Conservation (phyloP, 139 green algal genomes). For the Yamagishiella unicocca region DNA sequence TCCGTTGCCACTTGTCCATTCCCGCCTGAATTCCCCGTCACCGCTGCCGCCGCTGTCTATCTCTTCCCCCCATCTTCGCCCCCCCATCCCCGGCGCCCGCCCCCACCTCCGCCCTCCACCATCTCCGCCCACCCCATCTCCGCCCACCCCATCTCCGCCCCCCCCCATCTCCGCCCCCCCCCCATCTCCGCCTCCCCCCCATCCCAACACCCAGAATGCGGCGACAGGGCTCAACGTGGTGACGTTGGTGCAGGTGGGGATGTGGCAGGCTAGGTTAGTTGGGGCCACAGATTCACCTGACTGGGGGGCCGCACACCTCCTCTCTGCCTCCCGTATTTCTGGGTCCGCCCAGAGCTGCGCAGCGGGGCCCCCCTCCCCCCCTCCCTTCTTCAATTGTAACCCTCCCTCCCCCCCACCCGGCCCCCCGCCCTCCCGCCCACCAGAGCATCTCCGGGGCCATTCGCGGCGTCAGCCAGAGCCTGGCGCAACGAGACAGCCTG, state of each 20-base stretch:
- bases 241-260: conserved; percentile 16
- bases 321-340: not conserved
- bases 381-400: not conserved
- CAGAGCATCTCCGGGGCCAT: conserved; percentile 42
- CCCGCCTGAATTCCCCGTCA: too few species aligned
- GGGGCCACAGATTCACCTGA: too few species aligned
- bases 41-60: too few species aligned
- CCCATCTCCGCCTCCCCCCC: not conserved
- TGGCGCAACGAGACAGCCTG: conserved; percentile 20
- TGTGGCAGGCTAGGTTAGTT: not conserved
- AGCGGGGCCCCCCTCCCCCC: not conserved
- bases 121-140: too few species aligned
- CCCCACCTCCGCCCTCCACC: too few species aligned
- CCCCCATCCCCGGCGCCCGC: too few species aligned
- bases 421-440: not conserved
- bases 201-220: not conserved
- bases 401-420: not conserved
- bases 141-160: not conserved
- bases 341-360: too few species aligned
- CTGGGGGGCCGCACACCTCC: not conserved
- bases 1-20: too few species aligned
- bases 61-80: too few species aligned
- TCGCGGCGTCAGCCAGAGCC: conserved; percentile 30
- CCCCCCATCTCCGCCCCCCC: not conserved
- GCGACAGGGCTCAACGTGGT: conserved; percentile 33